These are phyloP conservation scores for Boletus insuetus DNA, from an alignment of 768 basidiomycete species.

Conservation along the genomic window DNA sequence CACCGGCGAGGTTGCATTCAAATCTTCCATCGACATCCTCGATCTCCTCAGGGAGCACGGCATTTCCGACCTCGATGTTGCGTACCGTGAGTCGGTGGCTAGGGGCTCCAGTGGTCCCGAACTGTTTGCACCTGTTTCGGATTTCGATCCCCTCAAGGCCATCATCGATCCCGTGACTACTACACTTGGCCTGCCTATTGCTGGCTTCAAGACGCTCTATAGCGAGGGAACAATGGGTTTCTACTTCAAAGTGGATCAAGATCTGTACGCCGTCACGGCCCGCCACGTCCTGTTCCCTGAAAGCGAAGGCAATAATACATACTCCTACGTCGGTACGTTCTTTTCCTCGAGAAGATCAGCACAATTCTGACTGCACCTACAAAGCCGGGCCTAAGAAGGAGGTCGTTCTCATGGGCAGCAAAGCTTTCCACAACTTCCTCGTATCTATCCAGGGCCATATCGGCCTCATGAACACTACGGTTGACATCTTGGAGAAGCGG, in stretches of 20 bases:
- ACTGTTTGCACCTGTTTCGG: neutral
- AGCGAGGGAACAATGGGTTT: neutral
- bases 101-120: neutral
- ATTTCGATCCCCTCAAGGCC: neutral
- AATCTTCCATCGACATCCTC: neutral
- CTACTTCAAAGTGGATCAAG: neutral
- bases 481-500: neutral
- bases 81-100: neutral
- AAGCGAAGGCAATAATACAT: neutral
- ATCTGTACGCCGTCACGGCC: neutral
- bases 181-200: neutral
- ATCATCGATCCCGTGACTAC: neutral
- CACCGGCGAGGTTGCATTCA: neutral
- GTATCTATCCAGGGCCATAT: neutral
- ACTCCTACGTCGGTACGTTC: neutral
- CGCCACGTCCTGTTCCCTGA: neutral
- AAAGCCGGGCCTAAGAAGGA: neutral
- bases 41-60: neutral
- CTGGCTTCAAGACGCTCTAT: neutral
- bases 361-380: no score
- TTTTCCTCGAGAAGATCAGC: neutral
- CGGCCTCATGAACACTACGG: neutral
- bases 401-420: neutral
- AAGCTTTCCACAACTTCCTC: neutral
- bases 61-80: neutral